These are phyloP conservation scores for Sporothrix globosa DNA, from an alignment of 2,329 filamentous ascomycete species.

Conservation along the genomic window DNA sequence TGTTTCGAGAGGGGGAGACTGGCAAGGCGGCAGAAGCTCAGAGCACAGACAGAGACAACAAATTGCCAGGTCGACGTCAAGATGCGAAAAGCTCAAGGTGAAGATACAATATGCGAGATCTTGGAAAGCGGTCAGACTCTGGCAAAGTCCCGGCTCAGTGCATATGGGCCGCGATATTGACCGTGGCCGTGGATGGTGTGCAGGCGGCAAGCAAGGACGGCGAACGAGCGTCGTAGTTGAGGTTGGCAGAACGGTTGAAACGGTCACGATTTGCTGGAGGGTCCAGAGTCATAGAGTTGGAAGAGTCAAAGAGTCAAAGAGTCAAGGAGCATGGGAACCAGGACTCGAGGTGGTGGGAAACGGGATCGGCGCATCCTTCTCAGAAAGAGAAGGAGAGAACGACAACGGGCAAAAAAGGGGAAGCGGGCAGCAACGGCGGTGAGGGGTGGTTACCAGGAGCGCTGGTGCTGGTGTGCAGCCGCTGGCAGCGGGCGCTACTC, in stretches of 20 bases:
- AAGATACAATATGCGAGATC: neutral
- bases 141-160: neutral
- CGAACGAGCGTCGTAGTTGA: neutral
- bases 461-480: neutral
- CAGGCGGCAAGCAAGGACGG: neutral
- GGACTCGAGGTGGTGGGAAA: constrained; percentile 9
- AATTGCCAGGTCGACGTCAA: neutral
- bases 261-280: neutral
- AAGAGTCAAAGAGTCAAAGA: neutral
- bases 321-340: neutral
- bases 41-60: neutral
- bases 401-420: constrained; percentile 9
- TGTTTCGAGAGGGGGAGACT: constrained; percentile 4
- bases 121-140: constrained; percentile 8
- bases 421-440: constrained; percentile 29
- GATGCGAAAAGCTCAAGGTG: neutral
- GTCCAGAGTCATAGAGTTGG: neutral
- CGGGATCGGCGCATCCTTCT: constrained; percentile 24
- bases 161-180: neutral
- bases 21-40: neutral
- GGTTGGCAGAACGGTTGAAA: neutral
- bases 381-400: neutral
- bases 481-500: constrained; percentile 15
- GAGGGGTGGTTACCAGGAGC: constrained; percentile 26
- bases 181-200: neutral